A percentile compares a stretch with the other conserved stretches of the same genome.
phyloP scores from a whole-genome alignment of 1,284 basidiomycete species.

The Leccinum angustisporum region DNA sequence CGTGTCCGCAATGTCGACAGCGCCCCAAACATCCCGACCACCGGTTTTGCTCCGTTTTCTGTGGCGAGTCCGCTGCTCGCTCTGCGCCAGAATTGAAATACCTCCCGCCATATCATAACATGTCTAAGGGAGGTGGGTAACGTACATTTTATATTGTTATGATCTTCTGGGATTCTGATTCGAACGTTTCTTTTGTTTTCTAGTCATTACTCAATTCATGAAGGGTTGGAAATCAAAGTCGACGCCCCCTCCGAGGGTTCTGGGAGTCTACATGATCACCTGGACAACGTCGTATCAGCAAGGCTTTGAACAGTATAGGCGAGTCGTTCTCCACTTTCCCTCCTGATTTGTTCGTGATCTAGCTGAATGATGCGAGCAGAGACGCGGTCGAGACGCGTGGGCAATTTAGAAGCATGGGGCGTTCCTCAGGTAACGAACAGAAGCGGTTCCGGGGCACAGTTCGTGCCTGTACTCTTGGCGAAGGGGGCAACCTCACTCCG shows the following conservation, averaged over 20 bases:
- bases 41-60: constrained; percentile 24
- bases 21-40: constrained; percentile 18
- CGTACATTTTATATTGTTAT: not conserved
- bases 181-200: not conserved
- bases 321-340: not conserved
- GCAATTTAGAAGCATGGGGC: constrained; percentile 5
- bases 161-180: not conserved
- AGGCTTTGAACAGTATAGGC: constrained; percentile 27
- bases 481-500: constrained; percentile 18
- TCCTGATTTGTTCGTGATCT: not conserved
- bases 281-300: constrained; percentile 16
- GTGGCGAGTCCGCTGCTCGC: constrained; percentile 12
- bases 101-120: constrained; percentile 12
- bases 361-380: constrained; percentile 10
- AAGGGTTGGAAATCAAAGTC: constrained; percentile 7
- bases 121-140: constrained; percentile 12
- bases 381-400: constrained; percentile 16
- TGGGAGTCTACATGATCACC: constrained; percentile 22
- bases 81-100: constrained; percentile 20
- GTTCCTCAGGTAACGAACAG: constrained; percentile 23
- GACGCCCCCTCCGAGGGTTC: constrained; percentile 12
- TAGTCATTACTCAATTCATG: constrained; percentile 19
- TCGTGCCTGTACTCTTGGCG: constrained; percentile 25
- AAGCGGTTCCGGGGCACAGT: constrained; percentile 25
- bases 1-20: constrained; percentile 21